Percentiles rank a stretch among this genome's conserved stretches.
These are phyloP conservation scores for Balansia obtecta DNA, from an alignment of 2,329 filamentous ascomycete species.

Conservation along the genomic window DNA sequence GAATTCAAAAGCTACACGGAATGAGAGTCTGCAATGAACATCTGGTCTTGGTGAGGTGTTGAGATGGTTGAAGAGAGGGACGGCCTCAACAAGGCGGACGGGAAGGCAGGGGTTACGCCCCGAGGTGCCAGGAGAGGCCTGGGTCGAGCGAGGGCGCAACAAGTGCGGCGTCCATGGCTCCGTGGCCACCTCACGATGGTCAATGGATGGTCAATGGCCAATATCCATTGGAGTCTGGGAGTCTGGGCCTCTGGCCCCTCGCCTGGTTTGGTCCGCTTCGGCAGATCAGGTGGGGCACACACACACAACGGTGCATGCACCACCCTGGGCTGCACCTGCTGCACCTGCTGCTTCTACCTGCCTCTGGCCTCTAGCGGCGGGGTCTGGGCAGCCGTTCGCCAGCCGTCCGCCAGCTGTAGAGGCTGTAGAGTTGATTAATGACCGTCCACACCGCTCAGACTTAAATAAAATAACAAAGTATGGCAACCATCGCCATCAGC, in stretches of 20 bases:
- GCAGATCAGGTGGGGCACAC: neutral
- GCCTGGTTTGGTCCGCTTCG: neutral
- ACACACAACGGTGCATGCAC: neutral
- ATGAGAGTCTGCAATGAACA: neutral
- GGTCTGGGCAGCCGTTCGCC: neutral
- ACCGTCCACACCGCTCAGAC: too few species aligned
- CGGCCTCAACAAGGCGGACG: neutral
- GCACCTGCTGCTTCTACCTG: too few species aligned
- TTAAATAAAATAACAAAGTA: too few species aligned
- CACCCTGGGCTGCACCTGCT: too few species aligned
- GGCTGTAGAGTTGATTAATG: too few species aligned
- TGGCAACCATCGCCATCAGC: too few species aligned
- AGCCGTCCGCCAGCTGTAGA: neutral
- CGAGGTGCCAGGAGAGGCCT: neutral
- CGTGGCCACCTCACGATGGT: conserved; percentile 4
- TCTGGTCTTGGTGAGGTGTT: neutral
- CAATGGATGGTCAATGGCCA: neutral
- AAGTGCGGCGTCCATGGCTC: neutral
- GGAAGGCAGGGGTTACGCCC: neutral
- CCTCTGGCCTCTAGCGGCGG: too few species aligned
- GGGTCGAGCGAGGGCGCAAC: neutral
- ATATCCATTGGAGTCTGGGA: neutral
- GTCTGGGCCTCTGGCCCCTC: too few species aligned
- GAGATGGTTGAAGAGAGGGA: neutral
- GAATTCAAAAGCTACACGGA: neutral